These are phyloP conservation scores for Albizia julibrissin DNA, from an alignment of 306 rosid species.

Conservation along the genomic window DNA sequence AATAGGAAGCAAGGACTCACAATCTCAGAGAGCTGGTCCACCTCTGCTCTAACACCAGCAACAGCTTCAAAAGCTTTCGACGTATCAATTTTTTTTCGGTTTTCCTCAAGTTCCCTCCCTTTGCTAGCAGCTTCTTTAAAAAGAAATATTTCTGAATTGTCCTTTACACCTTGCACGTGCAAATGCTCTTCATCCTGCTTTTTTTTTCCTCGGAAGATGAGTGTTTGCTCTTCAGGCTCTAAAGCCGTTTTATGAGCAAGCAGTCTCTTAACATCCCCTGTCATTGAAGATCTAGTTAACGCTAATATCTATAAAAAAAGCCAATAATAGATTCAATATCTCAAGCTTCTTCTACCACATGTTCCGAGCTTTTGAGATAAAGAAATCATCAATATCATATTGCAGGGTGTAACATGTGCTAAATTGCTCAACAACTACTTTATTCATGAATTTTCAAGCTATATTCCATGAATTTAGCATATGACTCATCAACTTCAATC, in stretches of 20 bases:
- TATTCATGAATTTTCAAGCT: neutral
- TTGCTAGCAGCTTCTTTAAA: conserved; percentile 50
- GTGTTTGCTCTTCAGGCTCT: conserved; percentile 63
- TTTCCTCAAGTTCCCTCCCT: conserved; percentile 59
- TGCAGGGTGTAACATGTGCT: neutral
- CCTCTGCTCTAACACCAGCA: conserved; percentile 67
- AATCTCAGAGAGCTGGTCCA: conserved; percentile 75
- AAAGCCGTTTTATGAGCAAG: conserved; percentile 65
- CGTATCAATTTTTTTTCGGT: conserved; percentile 43
- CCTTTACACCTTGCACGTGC: conserved; percentile 69
- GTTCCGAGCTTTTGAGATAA: conserved; percentile 3
- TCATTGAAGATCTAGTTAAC: conserved; percentile 21
- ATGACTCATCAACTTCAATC: neutral
- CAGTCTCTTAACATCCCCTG: conserved; percentile 75
- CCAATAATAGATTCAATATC: neutral
- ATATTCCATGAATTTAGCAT: neutral
- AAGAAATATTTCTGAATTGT: conserved; percentile 64
- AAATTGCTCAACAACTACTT: neutral
- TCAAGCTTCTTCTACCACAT: conserved; percentile 4
- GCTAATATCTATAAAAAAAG: conserved; percentile 25
- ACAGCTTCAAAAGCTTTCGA: conserved; percentile 58
- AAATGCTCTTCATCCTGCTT: conserved; percentile 68
- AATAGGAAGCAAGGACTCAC: conserved; percentile 39
- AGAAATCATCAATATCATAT: neutral
- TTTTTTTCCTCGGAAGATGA: conserved; percentile 70